A percentile compares a stretch with the other conserved stretches of the same genome.
These are phyloP conservation scores for Bipolaris zeicola DNA, from an alignment of 2,329 filamentous ascomycete species.

Conservation along the genomic window DNA sequence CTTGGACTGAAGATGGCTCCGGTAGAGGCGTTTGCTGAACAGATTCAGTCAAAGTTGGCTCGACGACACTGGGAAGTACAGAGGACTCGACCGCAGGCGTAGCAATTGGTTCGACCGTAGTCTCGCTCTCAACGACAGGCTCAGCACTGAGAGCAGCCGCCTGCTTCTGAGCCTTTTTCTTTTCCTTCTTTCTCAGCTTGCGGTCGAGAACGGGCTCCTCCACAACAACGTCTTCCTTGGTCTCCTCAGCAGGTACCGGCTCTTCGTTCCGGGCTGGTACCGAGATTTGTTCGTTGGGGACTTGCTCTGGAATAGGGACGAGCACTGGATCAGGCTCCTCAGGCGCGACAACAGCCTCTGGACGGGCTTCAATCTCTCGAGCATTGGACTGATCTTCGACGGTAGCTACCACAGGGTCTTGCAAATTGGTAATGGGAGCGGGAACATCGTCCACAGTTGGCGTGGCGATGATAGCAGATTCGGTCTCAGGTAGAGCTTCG, in stretches of 20 bases:
- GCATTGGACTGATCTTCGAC: background rate
- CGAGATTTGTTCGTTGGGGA: conserved; percentile 1
- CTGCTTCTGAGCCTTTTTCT: conserved; percentile 39
- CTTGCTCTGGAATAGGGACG: conserved; percentile 4
- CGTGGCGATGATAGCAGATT: conserved; percentile 2
- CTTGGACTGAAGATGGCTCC: background rate
- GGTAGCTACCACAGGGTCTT: background rate
- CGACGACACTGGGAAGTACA: background rate
- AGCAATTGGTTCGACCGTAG: background rate
- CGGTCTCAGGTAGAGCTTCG: conserved; percentile 10
- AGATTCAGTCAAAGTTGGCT: background rate
- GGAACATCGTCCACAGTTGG: background rate
- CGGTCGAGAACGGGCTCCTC: conserved; percentile 28
- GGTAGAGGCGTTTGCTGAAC: background rate
- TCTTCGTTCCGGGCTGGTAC: background rate
- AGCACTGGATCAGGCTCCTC: conserved; percentile 5
- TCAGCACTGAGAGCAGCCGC: conserved; percentile 16
- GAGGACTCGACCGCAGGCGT: background rate
- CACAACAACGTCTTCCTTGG: conserved; percentile 4
- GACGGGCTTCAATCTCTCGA: conserved; percentile 6
- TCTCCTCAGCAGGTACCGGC: background rate
- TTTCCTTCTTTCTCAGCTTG: conserved; percentile 45
- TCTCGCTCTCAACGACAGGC: conserved; percentile 5
- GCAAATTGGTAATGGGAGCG: background rate
- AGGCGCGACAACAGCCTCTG: conserved; percentile 2